phyloP scores from a whole-genome alignment of 768 basidiomycete genomes.

The Auriscalpium vulgare region DNA sequence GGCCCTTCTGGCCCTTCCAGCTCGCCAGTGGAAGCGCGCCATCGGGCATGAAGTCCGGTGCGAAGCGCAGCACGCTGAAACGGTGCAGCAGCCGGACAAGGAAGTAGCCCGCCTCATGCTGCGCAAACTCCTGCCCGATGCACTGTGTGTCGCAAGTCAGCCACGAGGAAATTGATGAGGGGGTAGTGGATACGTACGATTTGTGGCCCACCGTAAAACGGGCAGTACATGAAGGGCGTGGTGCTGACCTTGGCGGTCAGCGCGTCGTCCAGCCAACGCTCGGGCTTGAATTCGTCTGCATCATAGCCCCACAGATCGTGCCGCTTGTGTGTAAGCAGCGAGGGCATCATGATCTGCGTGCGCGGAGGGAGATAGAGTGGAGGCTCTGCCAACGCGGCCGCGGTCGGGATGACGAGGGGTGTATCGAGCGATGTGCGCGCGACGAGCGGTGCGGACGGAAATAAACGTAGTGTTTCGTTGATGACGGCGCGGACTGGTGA shows the following conservation, averaged over 20 bases:
- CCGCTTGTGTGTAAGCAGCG: conserved; percentile 29
- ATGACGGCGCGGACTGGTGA: conserved; percentile 24
- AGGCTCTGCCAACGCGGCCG: conserved; percentile 15
- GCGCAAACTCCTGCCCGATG: conserved; percentile 50
- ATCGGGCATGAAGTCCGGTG: conserved; percentile 17
- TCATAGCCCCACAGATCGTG: conserved; percentile 53
- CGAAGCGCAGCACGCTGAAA: conserved; percentile 25
- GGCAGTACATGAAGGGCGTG: conserved; percentile 63
- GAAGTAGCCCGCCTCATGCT: conserved; percentile 47
- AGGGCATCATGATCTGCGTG: conserved; percentile 19
- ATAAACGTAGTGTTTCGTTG: conserved; percentile 23
- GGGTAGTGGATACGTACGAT: conserved; percentile 21
- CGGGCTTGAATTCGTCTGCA: conserved; percentile 45
- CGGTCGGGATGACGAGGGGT: conserved; percentile 11
- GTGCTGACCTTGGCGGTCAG: conserved; percentile 43
- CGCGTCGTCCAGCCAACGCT: conserved; percentile 50
- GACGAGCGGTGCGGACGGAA: conserved; percentile 7
- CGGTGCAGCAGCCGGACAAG: conserved; percentile 46
- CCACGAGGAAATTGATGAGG: neutral
- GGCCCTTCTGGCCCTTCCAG: conserved; percentile 7
- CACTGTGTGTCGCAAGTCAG: conserved; percentile 23
- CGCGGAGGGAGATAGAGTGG: conserved; percentile 10
- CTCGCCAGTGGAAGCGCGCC: conserved; percentile 17
- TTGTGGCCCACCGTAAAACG: conserved; percentile 62
- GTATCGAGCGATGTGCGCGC: conserved; percentile 9